Conservation (phyloP, 2,329 filamentous ascomycete genomes). For the Sporothrix schenckii region DNA sequence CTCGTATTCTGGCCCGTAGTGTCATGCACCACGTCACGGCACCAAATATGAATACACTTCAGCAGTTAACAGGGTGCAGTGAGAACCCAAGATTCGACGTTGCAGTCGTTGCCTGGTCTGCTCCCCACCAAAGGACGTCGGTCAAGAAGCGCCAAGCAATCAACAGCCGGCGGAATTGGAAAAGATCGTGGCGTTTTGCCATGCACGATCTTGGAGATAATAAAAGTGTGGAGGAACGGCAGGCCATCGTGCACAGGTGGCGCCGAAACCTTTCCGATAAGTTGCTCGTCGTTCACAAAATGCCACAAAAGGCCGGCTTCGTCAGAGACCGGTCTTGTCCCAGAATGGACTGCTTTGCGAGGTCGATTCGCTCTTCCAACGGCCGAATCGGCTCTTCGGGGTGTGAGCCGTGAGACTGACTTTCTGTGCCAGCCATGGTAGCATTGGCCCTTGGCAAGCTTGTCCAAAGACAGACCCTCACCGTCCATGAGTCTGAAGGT, state of each 20-base stretch:
- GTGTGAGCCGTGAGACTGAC: background rate
- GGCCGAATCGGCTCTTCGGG: background rate
- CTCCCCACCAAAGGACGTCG: background rate
- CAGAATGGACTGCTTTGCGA: conserved; percentile 19
- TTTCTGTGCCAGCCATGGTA: conserved; percentile 6
- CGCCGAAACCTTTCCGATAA: too few species aligned
- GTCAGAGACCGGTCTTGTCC: background rate
- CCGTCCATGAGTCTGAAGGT: too few species aligned
- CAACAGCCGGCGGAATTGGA: background rate
- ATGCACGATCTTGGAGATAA: background rate
- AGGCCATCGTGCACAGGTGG: background rate
- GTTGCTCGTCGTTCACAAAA: too few species aligned
- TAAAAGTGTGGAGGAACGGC: background rate
- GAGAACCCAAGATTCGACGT: background rate
- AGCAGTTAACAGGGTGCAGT: too few species aligned
- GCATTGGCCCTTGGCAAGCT: background rate
- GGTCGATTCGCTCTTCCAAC: background rate
- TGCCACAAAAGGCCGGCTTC: too few species aligned
- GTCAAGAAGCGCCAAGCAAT: background rate
- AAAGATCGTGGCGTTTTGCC: conserved; percentile 18
- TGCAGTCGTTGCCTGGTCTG: conserved; percentile 10
- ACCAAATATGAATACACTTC: too few species aligned
- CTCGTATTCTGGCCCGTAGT: background rate
- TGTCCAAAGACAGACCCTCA: background rate
- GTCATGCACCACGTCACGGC: background rate